These are phyloP conservation scores for Teunomyces funiuensis DNA, from an alignment of 805 yeast species.

Conservation along the genomic window DNA sequence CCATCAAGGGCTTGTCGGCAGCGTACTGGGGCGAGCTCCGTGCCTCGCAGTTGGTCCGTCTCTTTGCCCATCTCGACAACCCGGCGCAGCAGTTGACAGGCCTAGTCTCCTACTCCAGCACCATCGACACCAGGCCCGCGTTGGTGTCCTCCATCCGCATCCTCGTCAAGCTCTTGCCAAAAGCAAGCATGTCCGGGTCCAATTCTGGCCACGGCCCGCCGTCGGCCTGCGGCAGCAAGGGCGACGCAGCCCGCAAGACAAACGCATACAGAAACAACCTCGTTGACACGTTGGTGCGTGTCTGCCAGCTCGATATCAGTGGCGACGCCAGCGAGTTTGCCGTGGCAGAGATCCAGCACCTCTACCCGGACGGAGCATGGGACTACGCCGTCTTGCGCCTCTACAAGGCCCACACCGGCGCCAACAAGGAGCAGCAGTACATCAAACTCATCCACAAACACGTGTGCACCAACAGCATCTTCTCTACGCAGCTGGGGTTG, in stretches of 20 bases:
- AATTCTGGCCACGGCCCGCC: slow-evolving; percentile 33
- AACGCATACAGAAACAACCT: slow-evolving; percentile 48
- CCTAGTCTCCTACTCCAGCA: slow-evolving; percentile 47
- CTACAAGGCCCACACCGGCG: slow-evolving; percentile 21
- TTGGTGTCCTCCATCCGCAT: slow-evolving; percentile 27
- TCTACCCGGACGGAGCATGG: slow-evolving; percentile 19
- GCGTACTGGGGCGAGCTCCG: slow-evolving; percentile 60
- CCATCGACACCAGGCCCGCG: slow-evolving; percentile 24
- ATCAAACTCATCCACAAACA: slow-evolving; percentile 23
- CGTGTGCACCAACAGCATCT: slow-evolving; percentile 8
- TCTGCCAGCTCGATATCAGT: slow-evolving; percentile 41
- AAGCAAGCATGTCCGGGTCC: slow-evolving; percentile 48
- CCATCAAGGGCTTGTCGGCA: slow-evolving; percentile 16
- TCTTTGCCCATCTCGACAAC: slow-evolving; percentile 52
- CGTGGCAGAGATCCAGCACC: slow-evolving; percentile 31
- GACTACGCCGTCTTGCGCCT: slow-evolving; percentile 24
- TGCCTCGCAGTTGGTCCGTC: slow-evolving; percentile 57
- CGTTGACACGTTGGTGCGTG: slow-evolving; percentile 49
- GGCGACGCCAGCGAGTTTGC: slow-evolving; percentile 31
- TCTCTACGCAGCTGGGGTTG: slow-evolving; percentile 52
- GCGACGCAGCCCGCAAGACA: slow-evolving; percentile 23
- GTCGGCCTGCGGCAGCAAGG: slow-evolving; percentile 28
- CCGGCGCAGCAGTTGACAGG: slow-evolving; percentile 59
- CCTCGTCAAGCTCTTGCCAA: slow-evolving; percentile 46
- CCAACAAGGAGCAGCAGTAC: slow-evolving; percentile 22